These are phyloP conservation scores for Fusarium virguliforme DNA, from an alignment of 2,329 filamentous ascomycete genomes.

Conservation along the genomic window DNA sequence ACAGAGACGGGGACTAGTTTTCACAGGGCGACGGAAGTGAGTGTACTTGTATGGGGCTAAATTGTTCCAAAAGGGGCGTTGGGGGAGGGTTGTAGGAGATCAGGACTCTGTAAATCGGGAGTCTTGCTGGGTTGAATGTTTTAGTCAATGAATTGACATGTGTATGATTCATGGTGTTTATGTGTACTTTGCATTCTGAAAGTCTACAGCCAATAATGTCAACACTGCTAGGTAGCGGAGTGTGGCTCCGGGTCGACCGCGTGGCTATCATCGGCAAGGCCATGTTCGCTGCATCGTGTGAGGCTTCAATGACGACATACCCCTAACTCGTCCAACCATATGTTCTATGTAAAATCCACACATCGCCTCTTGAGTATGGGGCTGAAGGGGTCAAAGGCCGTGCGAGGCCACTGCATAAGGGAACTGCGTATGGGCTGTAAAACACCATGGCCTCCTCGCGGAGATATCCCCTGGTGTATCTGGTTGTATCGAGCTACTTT, in stretches of 20 bases:
- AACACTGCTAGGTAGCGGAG: too few species aligned
- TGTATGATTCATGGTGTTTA: background rate
- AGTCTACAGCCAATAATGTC: too few species aligned
- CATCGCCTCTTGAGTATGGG: background rate
- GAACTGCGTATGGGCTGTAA: background rate
- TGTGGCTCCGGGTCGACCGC: too few species aligned
- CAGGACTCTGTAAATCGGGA: conserved; percentile 35
- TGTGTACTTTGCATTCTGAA: too few species aligned
- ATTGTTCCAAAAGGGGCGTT: conserved; percentile 21
- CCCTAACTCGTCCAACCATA: background rate
- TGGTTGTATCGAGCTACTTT: background rate
- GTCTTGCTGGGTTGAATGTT: conserved; percentile 33
- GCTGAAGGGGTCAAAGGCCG: too few species aligned
- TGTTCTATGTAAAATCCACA: background rate
- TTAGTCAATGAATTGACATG: background rate
- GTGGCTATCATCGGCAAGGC: too few species aligned
- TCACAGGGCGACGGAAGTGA: background rate
- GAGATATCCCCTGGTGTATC: background rate
- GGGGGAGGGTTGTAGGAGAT: conserved; percentile 8
- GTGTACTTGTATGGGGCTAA: conserved; percentile 1
- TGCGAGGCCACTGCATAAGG: background rate
- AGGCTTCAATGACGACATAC: too few species aligned
- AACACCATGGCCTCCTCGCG: background rate
- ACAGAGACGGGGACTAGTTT: background rate
- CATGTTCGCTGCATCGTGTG: too few species aligned